Evolutionary conservation across 192 early-diverging fungal species (phyloP).

Genomic region (Physocladia obscura): DNA sequence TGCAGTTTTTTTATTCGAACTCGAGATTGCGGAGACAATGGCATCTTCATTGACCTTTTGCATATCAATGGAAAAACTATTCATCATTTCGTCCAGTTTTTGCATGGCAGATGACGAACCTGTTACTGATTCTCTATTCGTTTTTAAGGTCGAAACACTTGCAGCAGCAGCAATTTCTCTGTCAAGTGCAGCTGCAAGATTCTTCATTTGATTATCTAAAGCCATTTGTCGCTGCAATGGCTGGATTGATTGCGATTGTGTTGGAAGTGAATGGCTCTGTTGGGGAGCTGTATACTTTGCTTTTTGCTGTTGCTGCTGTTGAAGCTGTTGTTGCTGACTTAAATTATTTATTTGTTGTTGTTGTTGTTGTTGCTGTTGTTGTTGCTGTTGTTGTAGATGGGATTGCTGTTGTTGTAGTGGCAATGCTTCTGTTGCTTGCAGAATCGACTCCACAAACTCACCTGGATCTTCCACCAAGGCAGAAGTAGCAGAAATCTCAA

Average conservation of each 20-base stretch:
- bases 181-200: neutral
- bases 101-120: neutral
- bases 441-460: no score
- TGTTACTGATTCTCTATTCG: neutral
- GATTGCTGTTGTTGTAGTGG: no score
- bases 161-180: neutral
- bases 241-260: neutral
- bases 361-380: neutral
- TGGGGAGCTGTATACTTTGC: neutral
- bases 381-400: neutral
- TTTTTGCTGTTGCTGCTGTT: neutral
- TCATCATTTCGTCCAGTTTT: slow-evolving; percentile 23
- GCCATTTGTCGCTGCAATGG: neutral
- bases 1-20: neutral
- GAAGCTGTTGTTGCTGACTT: neutral
- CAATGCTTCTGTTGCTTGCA: no score
- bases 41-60: neutral
- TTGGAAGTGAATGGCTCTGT: neutral
- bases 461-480: neutral
- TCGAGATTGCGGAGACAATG: neutral
- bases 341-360: neutral
- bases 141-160: neutral
- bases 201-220: neutral
- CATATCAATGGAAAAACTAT: neutral
- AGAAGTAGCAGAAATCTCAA: neutral